Evolutionary conservation across 176 grass and related monocot species (phyloP), one percentile per base, ranked within the genome.

Genomic region (Stipa capillata): DNA sequence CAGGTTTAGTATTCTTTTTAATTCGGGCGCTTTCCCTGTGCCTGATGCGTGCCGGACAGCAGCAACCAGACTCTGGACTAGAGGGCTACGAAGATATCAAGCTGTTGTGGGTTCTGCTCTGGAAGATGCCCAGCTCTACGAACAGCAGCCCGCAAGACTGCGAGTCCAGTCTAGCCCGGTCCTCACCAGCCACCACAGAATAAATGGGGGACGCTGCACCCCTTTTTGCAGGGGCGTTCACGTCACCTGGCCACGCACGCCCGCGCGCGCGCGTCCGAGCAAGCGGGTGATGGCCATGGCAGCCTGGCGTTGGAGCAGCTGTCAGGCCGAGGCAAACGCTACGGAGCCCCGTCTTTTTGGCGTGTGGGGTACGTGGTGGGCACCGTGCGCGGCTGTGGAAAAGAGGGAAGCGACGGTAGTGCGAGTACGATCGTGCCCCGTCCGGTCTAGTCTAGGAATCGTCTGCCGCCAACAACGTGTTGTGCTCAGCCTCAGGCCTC

Each of bases 221-320:
- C 49, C 8, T 20, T 13, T 74, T 29, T 37, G 2, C 82, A 57
- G 27, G 72, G 82, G 73, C 63, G 64, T 50, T 48, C 64, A 25
- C 52, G 73, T 84, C 64, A 70, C 70, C 70, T 58, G 28, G 31
- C 21, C 5, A 4, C 35, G n/a, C n/a, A n/a, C n/a, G n/a, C n/a
- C 36, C 36, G 35, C 10, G 32, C 10, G 57, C 39, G 27, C n/a
- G 47, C 1, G 7, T 24, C 81, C n/a, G n/a, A n/a, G n/a, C n/a
- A n/a, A n/a, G n/a, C n/a, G n/a, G n/a, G n/a, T n/a, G n/a, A n/a
- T n/a, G n/a, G n/a, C n/a, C n/a, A n/a, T 27, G 69, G 77, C 51
- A 23, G 27, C 4, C 50, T 68, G 77, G 27, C 45, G 47, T 83
- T 55, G 47, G 80, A 20, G 65, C 85, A 87, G 80, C 73, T 83